Evolutionary conservation across 2,329 filamentous ascomycete species (phyloP).

Genomic region (Beauveria rudraprayagi): DNA sequence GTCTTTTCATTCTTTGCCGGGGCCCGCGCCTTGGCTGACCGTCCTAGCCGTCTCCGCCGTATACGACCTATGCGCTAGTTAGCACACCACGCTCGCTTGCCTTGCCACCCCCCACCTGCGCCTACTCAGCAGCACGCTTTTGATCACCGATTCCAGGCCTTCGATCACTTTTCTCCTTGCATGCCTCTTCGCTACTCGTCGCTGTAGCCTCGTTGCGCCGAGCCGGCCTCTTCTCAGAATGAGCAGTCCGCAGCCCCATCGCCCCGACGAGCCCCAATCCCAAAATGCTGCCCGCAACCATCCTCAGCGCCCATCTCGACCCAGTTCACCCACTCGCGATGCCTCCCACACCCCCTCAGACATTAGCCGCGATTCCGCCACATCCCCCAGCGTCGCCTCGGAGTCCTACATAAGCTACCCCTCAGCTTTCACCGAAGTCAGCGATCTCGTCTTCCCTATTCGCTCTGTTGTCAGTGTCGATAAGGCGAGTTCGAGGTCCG

Average conservation of each 20-base stretch:
- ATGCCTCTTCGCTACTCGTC: not conserved
- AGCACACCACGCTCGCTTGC: not conserved
- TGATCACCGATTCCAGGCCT: not conserved
- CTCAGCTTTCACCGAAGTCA: conserved; percentile 27
- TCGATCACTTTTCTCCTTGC: not conserved
- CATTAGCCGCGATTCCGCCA: not conserved
- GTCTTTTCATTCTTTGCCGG: not conserved
- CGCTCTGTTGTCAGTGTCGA: conserved; percentile 70
- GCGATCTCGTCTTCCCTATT: conserved; percentile 70
- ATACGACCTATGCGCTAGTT: not conserved
- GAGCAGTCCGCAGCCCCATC: not conserved
- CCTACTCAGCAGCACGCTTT: not conserved
- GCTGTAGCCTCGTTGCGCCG: not conserved
- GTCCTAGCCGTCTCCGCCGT: not conserved
- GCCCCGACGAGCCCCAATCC: conserved; percentile 1
- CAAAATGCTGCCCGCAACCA: not conserved
- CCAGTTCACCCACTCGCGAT: not conserved
- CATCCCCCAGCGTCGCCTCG: not conserved
- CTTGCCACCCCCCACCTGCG: not conserved
- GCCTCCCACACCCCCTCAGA: not conserved
- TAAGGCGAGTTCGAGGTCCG: conserved; percentile 34
- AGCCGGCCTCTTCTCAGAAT: not conserved
- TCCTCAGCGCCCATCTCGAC: not conserved
- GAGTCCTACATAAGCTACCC: conserved; percentile 17
- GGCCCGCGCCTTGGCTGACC: not conserved